Evolutionary conservation across 148 eudicot genomes (phyloP).

Genomic region (Fagopyrum tataricum): DNA sequence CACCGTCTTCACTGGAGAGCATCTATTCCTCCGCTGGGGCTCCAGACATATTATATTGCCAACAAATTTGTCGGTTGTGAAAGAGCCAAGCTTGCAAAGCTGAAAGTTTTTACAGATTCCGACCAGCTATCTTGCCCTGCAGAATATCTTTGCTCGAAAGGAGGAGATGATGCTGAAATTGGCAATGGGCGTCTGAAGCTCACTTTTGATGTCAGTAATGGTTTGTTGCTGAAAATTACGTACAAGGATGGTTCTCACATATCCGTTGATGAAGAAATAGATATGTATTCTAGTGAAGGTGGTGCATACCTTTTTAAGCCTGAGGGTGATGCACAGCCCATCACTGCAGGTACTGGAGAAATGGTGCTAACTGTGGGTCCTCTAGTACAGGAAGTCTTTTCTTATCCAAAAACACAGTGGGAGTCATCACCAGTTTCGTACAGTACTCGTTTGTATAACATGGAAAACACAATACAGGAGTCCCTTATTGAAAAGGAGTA

Average conservation of each 20-base stretch:
- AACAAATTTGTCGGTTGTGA: slow-evolving; percentile 76
- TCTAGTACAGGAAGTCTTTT: slow-evolving; percentile 76
- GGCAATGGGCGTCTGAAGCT: slow-evolving; percentile 52
- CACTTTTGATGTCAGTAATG: slow-evolving; percentile 51
- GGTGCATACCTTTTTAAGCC: slow-evolving; percentile 96
- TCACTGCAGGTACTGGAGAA: slow-evolving; percentile 45
- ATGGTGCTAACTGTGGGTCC: slow-evolving; percentile 64
- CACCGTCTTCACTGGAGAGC: slow-evolving; percentile 93
- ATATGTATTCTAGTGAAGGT: slow-evolving; percentile 71
- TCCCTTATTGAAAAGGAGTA: slow-evolving; percentile 87
- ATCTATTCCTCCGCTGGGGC: slow-evolving; percentile 78
- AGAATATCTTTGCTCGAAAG: slow-evolving; percentile 63
- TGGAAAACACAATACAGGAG: slow-evolving; percentile 55
- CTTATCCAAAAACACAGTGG: slow-evolving; percentile 77
- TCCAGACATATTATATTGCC: slow-evolving; percentile 80
- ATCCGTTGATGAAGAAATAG: slow-evolving; percentile 64
- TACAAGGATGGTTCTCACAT: slow-evolving; percentile 41
- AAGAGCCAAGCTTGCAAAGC: slow-evolving; percentile 56
- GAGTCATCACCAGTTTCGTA: slow-evolving; percentile 63
- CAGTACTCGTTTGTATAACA: slow-evolving; percentile 69
- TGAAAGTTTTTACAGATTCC: slow-evolving; percentile 40
- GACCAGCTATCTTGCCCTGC: slow-evolving; percentile 48
- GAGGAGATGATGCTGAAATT: slow-evolving; percentile 49
- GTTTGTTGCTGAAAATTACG: slow-evolving; percentile 56
- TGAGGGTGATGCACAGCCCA: slow-evolving; percentile 60